phyloP scores from a whole-genome alignment of 352 stramenopile genomes.

The Globisporangium heterothallicum region DNA sequence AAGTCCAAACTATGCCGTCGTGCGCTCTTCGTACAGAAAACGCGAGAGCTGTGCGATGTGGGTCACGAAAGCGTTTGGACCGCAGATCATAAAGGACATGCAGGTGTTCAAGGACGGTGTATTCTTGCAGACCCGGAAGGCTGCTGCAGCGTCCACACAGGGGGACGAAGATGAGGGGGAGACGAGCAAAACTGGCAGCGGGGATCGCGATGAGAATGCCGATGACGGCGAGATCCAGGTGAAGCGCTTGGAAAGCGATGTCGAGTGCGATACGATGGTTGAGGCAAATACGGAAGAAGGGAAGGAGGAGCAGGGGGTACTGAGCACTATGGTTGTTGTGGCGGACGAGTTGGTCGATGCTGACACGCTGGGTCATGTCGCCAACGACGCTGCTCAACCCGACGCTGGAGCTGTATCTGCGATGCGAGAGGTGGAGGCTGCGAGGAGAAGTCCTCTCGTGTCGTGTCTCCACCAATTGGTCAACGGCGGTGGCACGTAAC shows the following conservation, averaged over 20 bases:
- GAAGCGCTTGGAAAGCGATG: background rate
- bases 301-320: too few relatives aligned
- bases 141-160: background rate
- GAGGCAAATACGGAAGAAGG: background rate
- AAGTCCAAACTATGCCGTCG: constrained; percentile 25
- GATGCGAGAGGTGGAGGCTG: too few relatives aligned
- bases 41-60: constrained; percentile 4
- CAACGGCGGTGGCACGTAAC: too few relatives aligned
- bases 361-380: too few relatives aligned
- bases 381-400: too few relatives aligned
- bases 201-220: background rate
- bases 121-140: too few relatives aligned
- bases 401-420: too few relatives aligned
- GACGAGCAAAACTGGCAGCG: too few relatives aligned
- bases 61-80: background rate
- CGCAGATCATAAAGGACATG: constrained; percentile 1
- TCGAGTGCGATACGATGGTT: background rate
- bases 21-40: background rate
- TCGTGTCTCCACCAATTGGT: too few relatives aligned
- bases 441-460: too few relatives aligned
- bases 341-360: too few relatives aligned
- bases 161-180: background rate
- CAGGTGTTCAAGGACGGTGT: background rate
- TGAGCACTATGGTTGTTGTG: too few relatives aligned
- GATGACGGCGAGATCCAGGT: background rate